Conservation (phyloP, 305 asterid genomes). For the Plantago rigida region DNA sequence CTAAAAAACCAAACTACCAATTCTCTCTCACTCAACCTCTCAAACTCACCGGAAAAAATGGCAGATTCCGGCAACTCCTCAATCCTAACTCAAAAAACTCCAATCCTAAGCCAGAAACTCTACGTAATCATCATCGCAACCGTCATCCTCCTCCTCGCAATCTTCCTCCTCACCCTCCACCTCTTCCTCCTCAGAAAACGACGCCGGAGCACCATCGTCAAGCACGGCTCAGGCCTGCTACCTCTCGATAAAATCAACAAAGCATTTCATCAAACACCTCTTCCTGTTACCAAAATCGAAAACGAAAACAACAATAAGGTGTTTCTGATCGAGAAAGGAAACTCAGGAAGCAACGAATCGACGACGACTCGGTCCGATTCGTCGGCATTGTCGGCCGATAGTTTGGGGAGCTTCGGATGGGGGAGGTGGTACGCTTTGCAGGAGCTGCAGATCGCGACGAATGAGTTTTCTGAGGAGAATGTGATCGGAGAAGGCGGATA, state of each 20-base stretch:
- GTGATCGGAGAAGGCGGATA: constrained; percentile 75
- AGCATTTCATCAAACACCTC: constrained; percentile 22
- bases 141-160: constrained; percentile 19
- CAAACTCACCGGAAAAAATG: constrained; percentile 18
- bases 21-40: too few relatives aligned
- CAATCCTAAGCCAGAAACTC: constrained; percentile 50
- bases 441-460: constrained; percentile 55
- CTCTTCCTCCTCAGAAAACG: constrained; percentile 34
- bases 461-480: constrained; percentile 41
- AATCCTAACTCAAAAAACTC: constrained; percentile 39
- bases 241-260: constrained; percentile 38
- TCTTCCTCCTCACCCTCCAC: constrained; percentile 30
- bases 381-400: constrained; percentile 41
- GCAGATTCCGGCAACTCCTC: constrained; percentile 23
- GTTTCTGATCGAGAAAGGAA: constrained; percentile 24
- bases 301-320: constrained; percentile 17
- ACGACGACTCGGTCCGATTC: constrained; percentile 51
- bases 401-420: constrained; percentile 45
- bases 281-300: constrained; percentile 18
- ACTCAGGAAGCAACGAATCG: constrained; percentile 53
- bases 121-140: constrained; percentile 37
- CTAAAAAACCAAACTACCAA: too few relatives aligned
- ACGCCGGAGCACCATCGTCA: constrained; percentile 23
- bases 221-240: constrained; percentile 35
- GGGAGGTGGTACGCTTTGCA: constrained; percentile 54